Evolutionary conservation across 192 early-diverging fungal species (phyloP), one percentile per base, ranked within the genome.

Genomic region (Kappamyces sp.): DNA sequence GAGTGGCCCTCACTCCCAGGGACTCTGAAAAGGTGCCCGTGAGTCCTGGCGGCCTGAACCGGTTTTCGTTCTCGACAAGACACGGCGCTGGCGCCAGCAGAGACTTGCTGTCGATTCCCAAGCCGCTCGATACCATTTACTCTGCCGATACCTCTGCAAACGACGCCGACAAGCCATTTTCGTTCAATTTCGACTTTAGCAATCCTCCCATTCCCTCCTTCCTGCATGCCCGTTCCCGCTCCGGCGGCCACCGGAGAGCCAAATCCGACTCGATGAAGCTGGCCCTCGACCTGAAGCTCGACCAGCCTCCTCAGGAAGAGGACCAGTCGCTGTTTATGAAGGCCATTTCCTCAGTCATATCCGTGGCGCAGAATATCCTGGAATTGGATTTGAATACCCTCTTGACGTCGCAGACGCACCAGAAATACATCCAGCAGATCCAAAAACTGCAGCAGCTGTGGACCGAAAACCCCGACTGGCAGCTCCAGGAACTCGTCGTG

Each of bases 341-440:
- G 37, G 76, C 86, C 0, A 51, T 91, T 2, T 78, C 74, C 15
- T 85, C 88, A 39, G 66, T 91, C 2, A 89, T 88, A 51, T 62
- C 71, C 2, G 63, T 84, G n/a, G 85, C 89, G 0, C 86, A 89
- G 51, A 70, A 74, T 7, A 84, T 91, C 48, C 69, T 92, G 8
- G 89, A 92, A 63, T 84, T 85, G 48, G 71, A 68, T 55, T 60
- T 79, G 0, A 75, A 81, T 9, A 37, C 57, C 32, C 53, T 90
- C 34, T 82, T 87, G 66, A 82, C 78, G 38, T 69, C 82, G 10
- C 74, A 75, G 5, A 70, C 73, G 1, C 86, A 82, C 48, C 77
- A 77, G 31, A 70, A 71, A n/a, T 65, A 84, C 41, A 79, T 90
- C 9, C 61, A 73, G 5, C 68, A 74, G 23, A 68, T 92, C 15